Evolutionary conservation across 2,329 filamentous ascomycete genomes (phyloP).

Genomic region (Colletotrichum paranaense): DNA sequence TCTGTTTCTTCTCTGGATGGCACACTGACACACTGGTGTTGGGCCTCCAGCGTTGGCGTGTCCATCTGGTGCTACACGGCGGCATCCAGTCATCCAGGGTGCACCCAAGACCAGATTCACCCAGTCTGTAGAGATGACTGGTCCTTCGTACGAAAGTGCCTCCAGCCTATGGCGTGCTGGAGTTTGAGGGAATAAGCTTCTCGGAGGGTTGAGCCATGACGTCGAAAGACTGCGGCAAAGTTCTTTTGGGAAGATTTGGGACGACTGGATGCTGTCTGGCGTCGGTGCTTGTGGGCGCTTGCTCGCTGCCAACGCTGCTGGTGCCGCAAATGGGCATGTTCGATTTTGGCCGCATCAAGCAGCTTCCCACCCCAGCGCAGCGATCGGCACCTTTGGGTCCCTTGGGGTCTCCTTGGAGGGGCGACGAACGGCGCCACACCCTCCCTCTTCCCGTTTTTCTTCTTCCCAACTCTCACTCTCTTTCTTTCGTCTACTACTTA

Average conservation of each 20-base stretch:
- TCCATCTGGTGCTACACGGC: not conserved
- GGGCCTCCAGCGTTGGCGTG: conserved; percentile 23
- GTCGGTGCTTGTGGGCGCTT: not conserved
- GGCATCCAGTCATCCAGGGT: not conserved
- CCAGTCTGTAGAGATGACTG: not conserved
- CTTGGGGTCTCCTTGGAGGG: not conserved
- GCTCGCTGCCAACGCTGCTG: not conserved
- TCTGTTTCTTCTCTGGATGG: not conserved
- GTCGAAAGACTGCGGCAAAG: conserved; percentile 1
- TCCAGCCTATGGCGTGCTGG: conserved; percentile 24
- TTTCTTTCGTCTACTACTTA: not conserved
- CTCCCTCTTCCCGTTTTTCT: conserved; percentile 7
- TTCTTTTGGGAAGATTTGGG: not conserved
- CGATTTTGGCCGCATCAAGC: conserved; percentile 11
- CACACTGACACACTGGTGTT: not conserved
- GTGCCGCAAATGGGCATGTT: not conserved
- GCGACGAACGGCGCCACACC: conserved; percentile 26
- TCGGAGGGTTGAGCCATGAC: conserved; percentile 24
- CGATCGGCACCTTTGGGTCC: conserved; percentile 11
- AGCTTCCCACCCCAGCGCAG: conserved; percentile 11
- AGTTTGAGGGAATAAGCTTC: conserved; percentile 31
- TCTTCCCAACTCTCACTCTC: not conserved
- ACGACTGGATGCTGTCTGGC: not conserved
- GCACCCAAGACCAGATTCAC: not conserved
- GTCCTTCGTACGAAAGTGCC: not conserved